Conservation (phyloP, 495 filamentous ascomycete species). For the Hypoxylon fuscum region DNA sequence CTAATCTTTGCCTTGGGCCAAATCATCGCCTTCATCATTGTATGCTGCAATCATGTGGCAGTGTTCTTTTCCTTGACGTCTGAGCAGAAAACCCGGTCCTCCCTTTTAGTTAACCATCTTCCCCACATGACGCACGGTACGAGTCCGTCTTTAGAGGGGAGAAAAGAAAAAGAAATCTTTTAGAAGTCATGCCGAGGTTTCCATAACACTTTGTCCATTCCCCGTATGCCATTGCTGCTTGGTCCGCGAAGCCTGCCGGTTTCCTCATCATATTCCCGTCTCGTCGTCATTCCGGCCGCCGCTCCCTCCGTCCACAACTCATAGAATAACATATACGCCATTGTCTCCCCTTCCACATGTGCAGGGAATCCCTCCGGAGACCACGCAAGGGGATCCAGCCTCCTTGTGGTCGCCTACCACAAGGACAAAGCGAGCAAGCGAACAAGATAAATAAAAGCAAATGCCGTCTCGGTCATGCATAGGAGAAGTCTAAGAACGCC, state of each 20-base stretch:
- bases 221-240: conserved; percentile 39
- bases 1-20: conserved; percentile 42
- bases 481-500: conserved; percentile 57
- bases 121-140: conserved; percentile 33
- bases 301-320: conserved; percentile 29
- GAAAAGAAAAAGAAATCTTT: conserved; percentile 48
- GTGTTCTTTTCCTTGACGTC: conserved; percentile 31
- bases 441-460: conserved; percentile 50
- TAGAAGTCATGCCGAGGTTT: conserved; percentile 45
- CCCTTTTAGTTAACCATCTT: conserved; percentile 39
- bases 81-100: conserved; percentile 41
- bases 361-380: conserved; percentile 45
- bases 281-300: conserved; percentile 29
- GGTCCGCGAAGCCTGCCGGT: conserved; percentile 32
- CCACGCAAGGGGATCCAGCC: conserved; percentile 46
- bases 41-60: conserved; percentile 26
- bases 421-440: conserved; percentile 50
- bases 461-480: conserved; percentile 57
- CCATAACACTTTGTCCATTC: conserved; percentile 41
- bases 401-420: conserved; percentile 53
- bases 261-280: conserved; percentile 43
- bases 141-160: conserved; percentile 34
- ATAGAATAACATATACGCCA: conserved; percentile 53
- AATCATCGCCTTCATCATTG: conserved; percentile 37
- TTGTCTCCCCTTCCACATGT: conserved; percentile 46